Conservation (phyloP, 768 basidiomycete species). For the Boletus pseudo-olivaceus region DNA sequence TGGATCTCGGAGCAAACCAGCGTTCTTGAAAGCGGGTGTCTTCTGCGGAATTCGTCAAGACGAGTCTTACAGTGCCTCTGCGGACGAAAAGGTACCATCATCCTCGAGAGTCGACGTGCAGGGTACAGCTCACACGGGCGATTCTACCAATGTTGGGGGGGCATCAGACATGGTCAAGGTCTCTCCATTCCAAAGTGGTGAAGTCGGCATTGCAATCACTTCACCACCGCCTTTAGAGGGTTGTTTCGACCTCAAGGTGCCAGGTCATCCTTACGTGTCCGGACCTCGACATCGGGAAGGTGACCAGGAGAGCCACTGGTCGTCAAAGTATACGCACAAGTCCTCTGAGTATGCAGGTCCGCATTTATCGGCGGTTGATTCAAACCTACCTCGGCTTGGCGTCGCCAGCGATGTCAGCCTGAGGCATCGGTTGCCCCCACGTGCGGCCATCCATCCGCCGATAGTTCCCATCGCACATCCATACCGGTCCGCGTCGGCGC, state of each 20-base stretch:
- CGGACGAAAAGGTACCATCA: constrained; percentile 22
- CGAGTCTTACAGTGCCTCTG: constrained; percentile 23
- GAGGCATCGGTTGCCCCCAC: constrained; percentile 38
- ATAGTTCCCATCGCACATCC: constrained; percentile 31
- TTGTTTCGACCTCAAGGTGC: constrained; percentile 11
- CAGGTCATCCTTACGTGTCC: constrained; percentile 4
- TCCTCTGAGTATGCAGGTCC: constrained; percentile 40
- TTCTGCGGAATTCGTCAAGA: constrained; percentile 26
- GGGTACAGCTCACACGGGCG: constrained; percentile 11
- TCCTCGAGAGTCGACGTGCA: constrained; percentile 24
- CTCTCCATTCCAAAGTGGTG: constrained; percentile 32
- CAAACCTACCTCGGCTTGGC: constrained; percentile 10
- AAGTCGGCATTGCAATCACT: constrained; percentile 44
- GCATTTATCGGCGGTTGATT: constrained; percentile 34
- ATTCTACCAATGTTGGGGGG: not conserved
- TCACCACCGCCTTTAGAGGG: constrained; percentile 33
- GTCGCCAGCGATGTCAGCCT: constrained; percentile 30
- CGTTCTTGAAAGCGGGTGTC: constrained; percentile 34
- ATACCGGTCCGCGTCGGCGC: constrained; percentile 11
- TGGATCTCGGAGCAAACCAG: constrained; percentile 38
- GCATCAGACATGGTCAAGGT: constrained; percentile 4
- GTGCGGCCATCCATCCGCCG: constrained; percentile 17
- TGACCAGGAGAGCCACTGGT: not conserved
- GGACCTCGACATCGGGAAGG: not conserved
- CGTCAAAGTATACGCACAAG: constrained; percentile 19